Evolutionary conservation across 768 basidiomycete species (phyloP), one percentile per base, ranked within the genome.

Genomic region (Russula vinacea): DNA sequence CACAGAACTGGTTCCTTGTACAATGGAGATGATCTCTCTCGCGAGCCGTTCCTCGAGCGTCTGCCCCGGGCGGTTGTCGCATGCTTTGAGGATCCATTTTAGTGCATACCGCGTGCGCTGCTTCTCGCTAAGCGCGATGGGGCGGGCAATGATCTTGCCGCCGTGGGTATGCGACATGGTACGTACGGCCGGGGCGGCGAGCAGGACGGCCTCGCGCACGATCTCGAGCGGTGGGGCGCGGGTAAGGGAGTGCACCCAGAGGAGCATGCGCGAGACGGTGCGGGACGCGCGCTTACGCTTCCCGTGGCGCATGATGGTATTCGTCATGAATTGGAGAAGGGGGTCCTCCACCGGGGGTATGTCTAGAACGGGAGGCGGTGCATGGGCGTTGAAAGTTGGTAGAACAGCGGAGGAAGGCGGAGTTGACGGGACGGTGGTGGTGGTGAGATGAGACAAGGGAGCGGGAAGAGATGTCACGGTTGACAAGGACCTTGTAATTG

Each of bases 301-400:
- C 37, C 92, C 92, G 71, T 88, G 75, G 42, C 71, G 71, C 78
- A 87, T 86, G 53, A 92, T 76, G 60, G 77, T 74, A 19, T 83
- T 84, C 3, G 89, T 78, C 57, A 93, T 73, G 69, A 86, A 85
- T 64, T 83, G 78, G 6, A 92, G 83, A 3, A 92, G 78, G 1
- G 91, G 92, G 73, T 92, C 89, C 57, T 84, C 80, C 1, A 81
- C 78, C n/a, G 89, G 89, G 3, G 90, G 89, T 22, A 92, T 83
- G 69, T 86, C 79, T 29, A 74, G 63, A 42, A 61, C 16, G 8
- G 67, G 62, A n/a, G 67, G 70, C 19, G 62, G 39, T 13, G 16
- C 19, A 16, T 56, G 29, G 2, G 32, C 52, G 35, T 7, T 16
- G 40, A 61, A 55, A 13, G 53, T 32, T 26, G 61, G 7, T 47